phyloP scores from a whole-genome alignment of 75 land plant species.

The Selaginella tamariscina region DNA sequence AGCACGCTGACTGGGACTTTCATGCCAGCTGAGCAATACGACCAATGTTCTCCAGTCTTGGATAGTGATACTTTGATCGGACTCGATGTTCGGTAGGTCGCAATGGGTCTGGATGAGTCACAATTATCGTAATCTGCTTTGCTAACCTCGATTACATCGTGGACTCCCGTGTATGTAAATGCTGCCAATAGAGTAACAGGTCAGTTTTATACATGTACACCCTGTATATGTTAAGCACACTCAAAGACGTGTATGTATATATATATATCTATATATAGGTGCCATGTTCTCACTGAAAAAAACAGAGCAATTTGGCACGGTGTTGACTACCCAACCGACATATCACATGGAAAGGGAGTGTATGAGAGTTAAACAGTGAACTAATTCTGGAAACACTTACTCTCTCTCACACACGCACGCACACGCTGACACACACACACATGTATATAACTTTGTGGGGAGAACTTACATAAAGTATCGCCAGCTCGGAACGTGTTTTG shows the following conservation, averaged over 20 bases:
- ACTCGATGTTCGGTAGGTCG: neutral
- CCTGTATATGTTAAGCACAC: neutral
- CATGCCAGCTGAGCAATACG: slow-evolving; percentile 5
- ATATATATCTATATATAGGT: neutral
- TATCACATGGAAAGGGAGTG: neutral
- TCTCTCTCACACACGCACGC: too few relatives aligned
- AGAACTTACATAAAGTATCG: slow-evolving; percentile 5
- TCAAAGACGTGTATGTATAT: neutral
- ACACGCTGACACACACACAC: too few relatives aligned
- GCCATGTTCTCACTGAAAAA: neutral
- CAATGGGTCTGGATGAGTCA: neutral
- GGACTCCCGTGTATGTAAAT: neutral
- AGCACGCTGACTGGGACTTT: neutral
- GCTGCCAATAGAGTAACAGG: neutral
- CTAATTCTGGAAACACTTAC: neutral
- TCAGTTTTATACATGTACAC: neutral
- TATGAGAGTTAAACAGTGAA: neutral
- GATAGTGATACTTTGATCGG: neutral
- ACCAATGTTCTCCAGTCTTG: slow-evolving; percentile 1
- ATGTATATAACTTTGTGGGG: neutral
- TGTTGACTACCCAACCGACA: neutral
- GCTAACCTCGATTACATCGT: slow-evolving; percentile 6
- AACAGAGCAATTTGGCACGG: neutral
- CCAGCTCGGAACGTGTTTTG: neutral
- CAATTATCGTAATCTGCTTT: neutral